phyloP scores from a whole-genome alignment of 441 rosid species.

The Rhodomyrtus psidioides region DNA sequence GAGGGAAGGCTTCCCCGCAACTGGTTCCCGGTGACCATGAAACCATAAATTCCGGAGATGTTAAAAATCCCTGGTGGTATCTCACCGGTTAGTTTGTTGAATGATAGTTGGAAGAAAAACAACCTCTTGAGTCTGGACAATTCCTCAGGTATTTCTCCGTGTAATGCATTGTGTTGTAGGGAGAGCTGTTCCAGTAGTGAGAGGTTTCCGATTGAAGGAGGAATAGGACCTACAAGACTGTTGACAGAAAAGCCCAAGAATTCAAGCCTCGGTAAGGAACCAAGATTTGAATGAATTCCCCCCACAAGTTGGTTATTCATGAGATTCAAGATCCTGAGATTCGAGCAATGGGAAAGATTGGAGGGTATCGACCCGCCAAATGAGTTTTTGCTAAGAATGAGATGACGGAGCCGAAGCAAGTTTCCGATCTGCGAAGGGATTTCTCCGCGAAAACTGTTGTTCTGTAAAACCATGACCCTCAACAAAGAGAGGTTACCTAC shows the following conservation, averaged over 20 bases:
- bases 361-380: background rate
- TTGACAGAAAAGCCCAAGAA: accelerated
- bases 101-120: accelerated
- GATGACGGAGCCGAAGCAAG: background rate
- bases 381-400: background rate
- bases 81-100: background rate
- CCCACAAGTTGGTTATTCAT: background rate
- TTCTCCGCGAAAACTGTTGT: background rate
- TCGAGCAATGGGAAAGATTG: accelerated
- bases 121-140: background rate
- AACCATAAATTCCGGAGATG: accelerated
- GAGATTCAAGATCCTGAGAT: background rate
- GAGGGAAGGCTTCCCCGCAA: background rate
- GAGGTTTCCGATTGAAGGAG: background rate
- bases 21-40: accelerated
- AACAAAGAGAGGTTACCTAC: background rate
- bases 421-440: background rate
- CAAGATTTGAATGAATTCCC: background rate
- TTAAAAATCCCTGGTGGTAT: background rate
- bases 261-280: background rate
- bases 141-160: background rate
- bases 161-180: accelerated
- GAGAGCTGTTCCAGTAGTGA: background rate
- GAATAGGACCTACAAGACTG: background rate
- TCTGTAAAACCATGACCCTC: background rate